Percentiles rank a stretch among this genome's conserved stretches.
Evolutionary conservation across 495 filamentous ascomycete genomes (phyloP).

Genomic region (Penicillium manginii): DNA sequence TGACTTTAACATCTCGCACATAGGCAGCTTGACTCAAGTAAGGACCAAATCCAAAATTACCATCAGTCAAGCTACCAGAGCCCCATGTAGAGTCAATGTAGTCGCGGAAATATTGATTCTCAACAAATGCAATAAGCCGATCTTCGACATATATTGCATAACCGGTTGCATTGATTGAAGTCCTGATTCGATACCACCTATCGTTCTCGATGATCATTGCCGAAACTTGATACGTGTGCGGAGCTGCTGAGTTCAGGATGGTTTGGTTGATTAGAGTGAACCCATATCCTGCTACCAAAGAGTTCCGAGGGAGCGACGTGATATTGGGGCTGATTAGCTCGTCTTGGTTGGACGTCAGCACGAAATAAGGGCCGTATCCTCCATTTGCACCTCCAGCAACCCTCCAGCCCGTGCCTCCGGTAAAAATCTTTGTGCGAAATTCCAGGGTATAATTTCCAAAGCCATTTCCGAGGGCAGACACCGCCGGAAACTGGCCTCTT

Average conservation of each 20-base stretch:
- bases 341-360: slow-evolving; percentile 16
- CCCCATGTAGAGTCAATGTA: slow-evolving; percentile 6
- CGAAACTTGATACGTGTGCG: slow-evolving; percentile 7
- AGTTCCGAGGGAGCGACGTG: slow-evolving; percentile 20
- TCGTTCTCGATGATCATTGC: slow-evolving; percentile 18
- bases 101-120: background rate
- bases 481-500: slow-evolving; percentile 22
- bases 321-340: slow-evolving; percentile 16
- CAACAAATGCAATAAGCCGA: slow-evolving; percentile 11
- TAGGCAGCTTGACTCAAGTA: slow-evolving; percentile 35
- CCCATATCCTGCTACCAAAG: slow-evolving; percentile 20
- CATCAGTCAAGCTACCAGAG: slow-evolving; percentile 8
- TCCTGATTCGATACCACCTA: slow-evolving; percentile 17
- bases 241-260: slow-evolving; percentile 11
- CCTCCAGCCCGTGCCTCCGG: slow-evolving; percentile 28
- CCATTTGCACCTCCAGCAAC: slow-evolving; percentile 18
- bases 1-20: slow-evolving; percentile 35
- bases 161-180: slow-evolving; percentile 21
- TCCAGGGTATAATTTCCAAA: slow-evolving; percentile 26
- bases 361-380: slow-evolving; percentile 23
- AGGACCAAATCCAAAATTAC: slow-evolving; percentile 40
- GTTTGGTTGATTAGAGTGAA: slow-evolving; percentile 26
- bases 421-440: slow-evolving; percentile 23
- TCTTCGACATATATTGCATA: slow-evolving; percentile 21
- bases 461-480: slow-evolving; percentile 11